Evolutionary conservation across 768 basidiomycete genomes (phyloP), one percentile per base, ranked within the genome.

Genomic region (Suillus luteus): DNA sequence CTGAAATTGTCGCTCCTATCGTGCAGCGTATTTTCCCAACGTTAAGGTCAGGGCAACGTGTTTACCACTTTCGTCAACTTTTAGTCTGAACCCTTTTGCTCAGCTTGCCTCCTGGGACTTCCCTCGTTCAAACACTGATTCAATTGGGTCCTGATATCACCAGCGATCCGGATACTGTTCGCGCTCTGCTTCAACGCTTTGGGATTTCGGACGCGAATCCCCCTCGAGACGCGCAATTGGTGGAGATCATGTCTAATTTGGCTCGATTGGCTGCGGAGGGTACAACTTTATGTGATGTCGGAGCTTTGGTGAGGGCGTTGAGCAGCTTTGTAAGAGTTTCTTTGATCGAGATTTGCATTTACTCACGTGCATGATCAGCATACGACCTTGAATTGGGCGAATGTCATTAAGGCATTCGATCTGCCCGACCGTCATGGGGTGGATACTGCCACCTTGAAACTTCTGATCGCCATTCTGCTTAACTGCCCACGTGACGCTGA

Each of bases 381-480:
- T 68, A 82, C 82, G 59, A 78, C 80, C 35, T 75, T 96, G 61
- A 85, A 92, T 70, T 96, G 94, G 93, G 82, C 93, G 38, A 85
- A 80, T 62, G 86, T 94, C 65, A 88, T 98, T 72, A 86, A 87
- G 66, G 85, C 91, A 4, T 96, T 96, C 71, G 96, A 99, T 80
- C 83, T 87, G 76, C 82, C 89, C 7, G 89, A 92, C 73, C 86
- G 93, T 54, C 86, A 88, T 65, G 91, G 91, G 7, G 91, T 95
- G 15, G 94, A 96, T 73, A 95, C 93, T 3, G 89, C 92, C 38
- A 93, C 93, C 0, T 77, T 98, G 68, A 95, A 96, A 70, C 83
- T 97, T 58, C 78, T 98, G 69, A 92, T 96, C 59, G 89, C 93
- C 64, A 88, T 98, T 61, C 86, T 98, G 24, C 81, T 91, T 62